Evolutionary conservation across 2,329 filamentous ascomycete species (phyloP).

Genomic region (Cladophialophora immunda): DNA sequence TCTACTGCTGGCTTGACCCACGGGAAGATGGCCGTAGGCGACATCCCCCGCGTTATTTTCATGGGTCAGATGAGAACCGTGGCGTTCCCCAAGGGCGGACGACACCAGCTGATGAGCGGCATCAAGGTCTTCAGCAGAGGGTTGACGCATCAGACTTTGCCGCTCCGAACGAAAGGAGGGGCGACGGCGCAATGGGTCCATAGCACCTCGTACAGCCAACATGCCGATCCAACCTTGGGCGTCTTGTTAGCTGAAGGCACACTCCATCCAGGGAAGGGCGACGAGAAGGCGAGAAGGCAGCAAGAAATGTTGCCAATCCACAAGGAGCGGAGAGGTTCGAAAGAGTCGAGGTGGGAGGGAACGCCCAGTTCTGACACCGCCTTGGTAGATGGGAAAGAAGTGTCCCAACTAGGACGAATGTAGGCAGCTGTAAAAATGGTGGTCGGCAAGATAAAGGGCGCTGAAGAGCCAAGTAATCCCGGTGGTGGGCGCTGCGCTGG

Average conservation of each 20-base stretch:
- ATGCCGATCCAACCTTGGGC: slow-evolving; percentile 33
- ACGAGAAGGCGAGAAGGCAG: not conserved
- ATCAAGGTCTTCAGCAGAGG: slow-evolving; percentile 57
- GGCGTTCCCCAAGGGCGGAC: slow-evolving; percentile 54
- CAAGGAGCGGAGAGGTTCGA: not conserved
- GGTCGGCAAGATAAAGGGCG: not conserved
- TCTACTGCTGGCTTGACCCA: slow-evolving; percentile 24
- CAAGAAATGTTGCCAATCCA: not conserved
- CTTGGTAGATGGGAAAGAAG: not conserved
- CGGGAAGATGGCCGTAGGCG: slow-evolving; percentile 22
- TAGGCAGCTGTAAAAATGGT: slow-evolving; percentile 18
- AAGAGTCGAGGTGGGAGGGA: not conserved
- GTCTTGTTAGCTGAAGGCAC: slow-evolving; percentile 24
- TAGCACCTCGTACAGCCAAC: slow-evolving; percentile 40
- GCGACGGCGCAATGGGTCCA: slow-evolving; percentile 39
- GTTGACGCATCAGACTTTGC: slow-evolving; percentile 50
- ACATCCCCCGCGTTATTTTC: slow-evolving; percentile 26
- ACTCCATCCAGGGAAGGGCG: slow-evolving; percentile 23
- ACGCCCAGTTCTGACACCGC: not conserved
- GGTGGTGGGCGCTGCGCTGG: not conserved
- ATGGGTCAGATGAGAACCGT: slow-evolving; percentile 26
- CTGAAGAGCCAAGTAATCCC: not conserved
- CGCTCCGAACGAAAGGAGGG: slow-evolving; percentile 31
- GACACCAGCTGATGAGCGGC: slow-evolving; percentile 59
- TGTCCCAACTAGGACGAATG: slow-evolving; percentile 1